Evolutionary conservation across 2,329 filamentous ascomycete species (phyloP).

Genomic region (Fusarium coffeatum): DNA sequence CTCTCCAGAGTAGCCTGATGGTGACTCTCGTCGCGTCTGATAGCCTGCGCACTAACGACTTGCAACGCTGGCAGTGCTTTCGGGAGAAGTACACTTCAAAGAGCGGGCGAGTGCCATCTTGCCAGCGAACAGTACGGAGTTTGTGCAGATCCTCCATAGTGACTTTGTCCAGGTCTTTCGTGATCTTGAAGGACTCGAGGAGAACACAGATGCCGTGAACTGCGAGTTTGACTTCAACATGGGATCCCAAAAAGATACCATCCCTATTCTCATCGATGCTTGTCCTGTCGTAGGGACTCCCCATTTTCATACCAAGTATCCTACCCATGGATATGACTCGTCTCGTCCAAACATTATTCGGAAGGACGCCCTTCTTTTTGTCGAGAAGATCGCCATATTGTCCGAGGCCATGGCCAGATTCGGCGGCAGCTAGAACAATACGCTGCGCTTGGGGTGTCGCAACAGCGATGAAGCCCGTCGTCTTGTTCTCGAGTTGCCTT

Average conservation of each 20-base stretch:
- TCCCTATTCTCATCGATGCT: background rate
- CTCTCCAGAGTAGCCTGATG: slow-evolving; percentile 46
- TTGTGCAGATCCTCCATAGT: slow-evolving; percentile 33
- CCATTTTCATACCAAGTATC: slow-evolving; percentile 48
- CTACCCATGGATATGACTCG: slow-evolving; percentile 48
- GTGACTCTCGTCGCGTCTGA: slow-evolving; percentile 45
- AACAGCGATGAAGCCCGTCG: slow-evolving; percentile 50
- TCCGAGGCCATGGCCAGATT: slow-evolving; percentile 51
- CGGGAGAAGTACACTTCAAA: slow-evolving; percentile 54
- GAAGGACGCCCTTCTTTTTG: slow-evolving; percentile 35
- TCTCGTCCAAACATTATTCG: slow-evolving; percentile 49
- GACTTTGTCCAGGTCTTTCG: slow-evolving; percentile 39
- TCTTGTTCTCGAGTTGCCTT: slow-evolving; percentile 45
- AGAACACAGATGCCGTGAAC: slow-evolving; percentile 49
- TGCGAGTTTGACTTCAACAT: slow-evolving; percentile 57
- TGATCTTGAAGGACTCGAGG: slow-evolving; percentile 44
- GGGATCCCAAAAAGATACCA: slow-evolving; percentile 50
- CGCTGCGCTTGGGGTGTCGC: slow-evolving; percentile 26
- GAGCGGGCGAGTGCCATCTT: slow-evolving; percentile 43
- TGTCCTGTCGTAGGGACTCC: slow-evolving; percentile 46
- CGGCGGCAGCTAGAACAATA: slow-evolving; percentile 48
- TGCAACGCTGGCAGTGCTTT: slow-evolving; percentile 49
- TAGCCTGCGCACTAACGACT: slow-evolving; percentile 42
- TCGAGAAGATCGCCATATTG: slow-evolving; percentile 48
- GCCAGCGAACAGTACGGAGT: slow-evolving; percentile 43